A percentile compares a stretch with the other conserved stretches of the same genome.
Evolutionary conservation across 192 early-diverging fungal species (phyloP).

Genomic region (Helicostylum pulchrum): DNA sequence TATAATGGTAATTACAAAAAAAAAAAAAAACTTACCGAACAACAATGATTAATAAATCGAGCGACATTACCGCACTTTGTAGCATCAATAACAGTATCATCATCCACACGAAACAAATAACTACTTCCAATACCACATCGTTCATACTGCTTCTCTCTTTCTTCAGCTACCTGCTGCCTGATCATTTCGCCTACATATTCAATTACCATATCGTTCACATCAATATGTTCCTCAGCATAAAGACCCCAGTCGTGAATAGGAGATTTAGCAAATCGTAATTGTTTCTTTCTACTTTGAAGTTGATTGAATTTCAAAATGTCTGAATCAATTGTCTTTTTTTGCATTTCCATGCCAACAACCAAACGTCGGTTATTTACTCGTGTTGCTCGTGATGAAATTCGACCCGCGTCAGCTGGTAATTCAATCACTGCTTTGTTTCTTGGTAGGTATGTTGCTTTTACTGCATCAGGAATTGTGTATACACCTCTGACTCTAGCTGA

Average conservation of each 20-base stretch:
- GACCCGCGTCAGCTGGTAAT: slow-evolving; percentile 26
- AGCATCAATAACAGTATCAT: slow-evolving; percentile 93
- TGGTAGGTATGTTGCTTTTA: slow-evolving; percentile 61
- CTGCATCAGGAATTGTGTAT: slow-evolving; percentile 54
- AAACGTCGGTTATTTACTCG: slow-evolving; percentile 61
- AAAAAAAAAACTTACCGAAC: slow-evolving; percentile 61
- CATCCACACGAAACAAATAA: slow-evolving; percentile 96
- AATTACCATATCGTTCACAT: slow-evolving; percentile 91
- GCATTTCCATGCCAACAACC: slow-evolving; percentile 55
- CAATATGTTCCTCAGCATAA: slow-evolving; percentile 90
- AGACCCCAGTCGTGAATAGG: slow-evolving; percentile 98
- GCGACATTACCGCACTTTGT: slow-evolving; percentile 97
- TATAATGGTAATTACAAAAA: neutral
- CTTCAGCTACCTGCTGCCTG: slow-evolving; percentile 88
- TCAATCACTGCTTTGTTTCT: slow-evolving; percentile 29
- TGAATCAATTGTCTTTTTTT: slow-evolving; percentile 38
- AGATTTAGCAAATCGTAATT: slow-evolving; percentile 85
- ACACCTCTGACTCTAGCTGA: slow-evolving; percentile 76
- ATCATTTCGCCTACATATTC: slow-evolving; percentile 98
- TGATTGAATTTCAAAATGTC: slow-evolving; percentile 88
- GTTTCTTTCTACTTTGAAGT: slow-evolving; percentile 84
- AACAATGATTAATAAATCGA: slow-evolving; percentile 97
- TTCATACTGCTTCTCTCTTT: slow-evolving; percentile 92
- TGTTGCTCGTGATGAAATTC: slow-evolving; percentile 52
- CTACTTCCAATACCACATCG: slow-evolving; percentile 89